Evolutionary conservation across 352 stramenopile species (phyloP), one percentile per base, ranked within the genome.

Genomic region (Pythium graminicola): DNA sequence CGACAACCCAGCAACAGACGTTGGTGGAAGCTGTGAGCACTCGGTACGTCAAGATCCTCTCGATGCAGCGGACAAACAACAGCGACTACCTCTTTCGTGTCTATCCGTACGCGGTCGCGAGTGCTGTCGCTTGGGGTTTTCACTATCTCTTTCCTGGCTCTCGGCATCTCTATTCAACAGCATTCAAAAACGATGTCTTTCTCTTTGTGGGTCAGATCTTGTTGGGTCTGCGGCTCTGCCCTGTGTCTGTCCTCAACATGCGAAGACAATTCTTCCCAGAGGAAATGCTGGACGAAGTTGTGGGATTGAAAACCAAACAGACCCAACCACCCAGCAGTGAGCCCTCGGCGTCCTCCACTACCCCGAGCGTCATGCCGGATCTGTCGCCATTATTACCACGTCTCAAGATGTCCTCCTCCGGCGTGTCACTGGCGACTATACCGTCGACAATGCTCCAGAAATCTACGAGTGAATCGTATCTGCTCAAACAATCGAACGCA

Each of bases 71-170:
- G 16, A 63, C 56, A 5, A 68, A 68, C 29, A 89, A 73, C 56
- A 85, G 81, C 47, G 86, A 96, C 62, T 86, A 93, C 52, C 74
- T 95, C 58, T 95, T 95, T 63, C 72, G 78, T 19, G 72, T 93
- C n/a, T 95, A 93, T 47, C 86, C 86, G 35, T 96, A 93, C 59
- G 77, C 83, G 1, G 62, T 95, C 47, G 71, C 82, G 2, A 89
- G 85, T 26, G 69, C 64, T 8, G 73, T 95, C 23, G 87, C 76
- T 60, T 92, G 75, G 70, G 83, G 81, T 6, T 91, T 96, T 49
- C 70, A 93, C 64, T 95, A 95, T 45, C 65, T 93, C 8, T 96
- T 93, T 57, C 84, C 86, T 2, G 86, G 82, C 6, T 95, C 85
- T 5, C 73, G 85, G 2, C 82, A 93, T 38, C 56, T 96, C n/a